phyloP scores from a whole-genome alignment of 1,284 basidiomycete species.

The Trametes versicolor region DNA sequence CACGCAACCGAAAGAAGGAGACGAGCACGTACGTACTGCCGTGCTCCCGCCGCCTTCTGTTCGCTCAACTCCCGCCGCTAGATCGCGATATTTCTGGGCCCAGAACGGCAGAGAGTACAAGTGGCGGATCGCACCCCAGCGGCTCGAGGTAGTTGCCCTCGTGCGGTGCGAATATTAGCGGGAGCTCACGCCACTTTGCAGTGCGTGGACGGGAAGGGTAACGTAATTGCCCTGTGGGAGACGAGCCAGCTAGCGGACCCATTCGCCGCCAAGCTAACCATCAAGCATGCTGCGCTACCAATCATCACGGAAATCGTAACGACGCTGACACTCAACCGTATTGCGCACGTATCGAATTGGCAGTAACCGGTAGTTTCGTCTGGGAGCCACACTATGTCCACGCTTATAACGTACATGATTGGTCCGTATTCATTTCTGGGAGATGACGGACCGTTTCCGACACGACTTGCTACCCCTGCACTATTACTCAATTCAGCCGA shows the following conservation, averaged over 20 bases:
- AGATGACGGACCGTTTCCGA: constrained; percentile 22
- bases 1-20: constrained; percentile 64
- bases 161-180: neutral
- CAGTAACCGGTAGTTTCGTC: constrained; percentile 32
- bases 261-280: constrained; percentile 66
- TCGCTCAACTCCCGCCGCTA: constrained; percentile 38
- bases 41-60: neutral
- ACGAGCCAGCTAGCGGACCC: constrained; percentile 61
- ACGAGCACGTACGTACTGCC: constrained; percentile 64
- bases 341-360: constrained; percentile 68
- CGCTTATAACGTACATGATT: constrained; percentile 37
- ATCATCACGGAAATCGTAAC: constrained; percentile 79
- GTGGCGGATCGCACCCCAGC: constrained; percentile 67
- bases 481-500: constrained; percentile 28
- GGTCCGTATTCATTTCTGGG: constrained; percentile 29
- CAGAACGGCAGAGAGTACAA: constrained; percentile 74
- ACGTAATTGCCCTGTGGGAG: constrained; percentile 70
- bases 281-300: constrained; percentile 62
- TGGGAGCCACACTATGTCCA: constrained; percentile 31
- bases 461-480: constrained; percentile 18
- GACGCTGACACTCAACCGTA: constrained; percentile 72
- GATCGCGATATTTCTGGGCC: constrained; percentile 76
- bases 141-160: constrained; percentile 68
- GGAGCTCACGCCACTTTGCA: constrained; percentile 41
- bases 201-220: constrained; percentile 67